Base-by-base conservation (phyloP, 2,329 filamentous ascomycete genomes). In the Sordariomycetes sp. region DNA sequence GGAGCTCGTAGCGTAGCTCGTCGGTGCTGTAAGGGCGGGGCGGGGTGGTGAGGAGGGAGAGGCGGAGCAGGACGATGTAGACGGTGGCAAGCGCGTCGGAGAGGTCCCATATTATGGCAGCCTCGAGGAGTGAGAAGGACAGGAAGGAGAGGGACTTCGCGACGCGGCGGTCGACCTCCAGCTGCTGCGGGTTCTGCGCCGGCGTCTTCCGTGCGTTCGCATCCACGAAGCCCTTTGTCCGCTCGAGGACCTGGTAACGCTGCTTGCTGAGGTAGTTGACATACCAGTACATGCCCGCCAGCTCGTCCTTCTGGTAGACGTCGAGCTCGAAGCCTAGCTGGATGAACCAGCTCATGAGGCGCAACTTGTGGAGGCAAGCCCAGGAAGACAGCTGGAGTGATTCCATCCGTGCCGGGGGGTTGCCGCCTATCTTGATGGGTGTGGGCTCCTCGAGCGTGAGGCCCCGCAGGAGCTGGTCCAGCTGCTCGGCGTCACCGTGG, bases 321-420 rank as follows among this genome's bases (percentile, higher is more conserved):
- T 93, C 87, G 14, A 97, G 85, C 71, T 99, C 94, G 69, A 99
- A 97, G 14, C 95, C 94, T 35, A 97, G 83, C 67, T 97, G 89
- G 18, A 97, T 79, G 53, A 95, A 87, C 77, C 86, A 88, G 68
- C 93, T 87, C 79, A 97, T 90, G 66, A 93, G 83, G 34, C 82
- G 83, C n/a, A 97, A 79, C 70, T 97, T 97, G 71, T 96, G 89
- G 60, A 92, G 81, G 65, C 93, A 95, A 0, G 86, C 83, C 94
- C 94, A 99, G 3, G 88, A 91, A 1, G 89, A 90, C 0, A 97
- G 77, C 0, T 90, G 86, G 57, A 89, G 87, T 0, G 86, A 79
- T 67, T 82, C 86, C 1, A 82, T 74, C 52, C 86, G 80, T 2
- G 73, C 74, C 55, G 75, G 76, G 0, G 72, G 67, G 60, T 66